phyloP scores from a whole-genome alignment of 495 filamentous ascomycete species.

The Hypoxylon subgilvum region DNA sequence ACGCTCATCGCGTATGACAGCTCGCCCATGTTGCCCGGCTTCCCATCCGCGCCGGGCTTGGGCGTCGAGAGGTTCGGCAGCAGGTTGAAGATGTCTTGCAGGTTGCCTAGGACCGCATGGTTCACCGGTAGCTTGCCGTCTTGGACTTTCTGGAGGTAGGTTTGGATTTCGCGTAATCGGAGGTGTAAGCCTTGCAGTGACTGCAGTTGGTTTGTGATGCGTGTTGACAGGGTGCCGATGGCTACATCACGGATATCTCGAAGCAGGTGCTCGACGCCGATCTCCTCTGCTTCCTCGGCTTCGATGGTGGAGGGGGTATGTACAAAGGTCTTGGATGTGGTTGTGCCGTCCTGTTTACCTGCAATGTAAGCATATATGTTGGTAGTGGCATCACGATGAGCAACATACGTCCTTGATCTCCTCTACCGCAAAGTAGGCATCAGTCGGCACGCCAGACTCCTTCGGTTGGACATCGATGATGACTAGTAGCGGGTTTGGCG shows the following conservation, averaged over 20 bases:
- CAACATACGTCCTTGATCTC: constrained; percentile 97
- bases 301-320: constrained; percentile 99
- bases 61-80: constrained; percentile 95
- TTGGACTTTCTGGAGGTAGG: constrained; percentile 94
- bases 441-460: constrained; percentile 95
- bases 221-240: constrained; percentile 96
- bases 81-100: constrained; percentile 98
- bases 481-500: constrained; percentile 91
- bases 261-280: constrained; percentile 96
- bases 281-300: constrained; percentile 98
- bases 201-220: constrained; percentile 96
- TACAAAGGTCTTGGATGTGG: constrained; percentile 95
- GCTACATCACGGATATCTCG: constrained; percentile 98
- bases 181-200: constrained; percentile 96
- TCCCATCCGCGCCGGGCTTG: constrained; percentile 57
- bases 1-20: constrained; percentile 93
- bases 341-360: constrained; percentile 85
- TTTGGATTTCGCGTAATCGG: constrained; percentile 91
- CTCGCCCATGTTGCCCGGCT: constrained; percentile 73
- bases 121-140: constrained; percentile 92
- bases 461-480: constrained; percentile 99
- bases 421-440: constrained; percentile 98
- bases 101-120: constrained; percentile 94
- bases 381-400: background rate
- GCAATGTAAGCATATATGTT: constrained; percentile 25